These are phyloP conservation scores for Venturia effusa DNA, from an alignment of 2,329 filamentous ascomycete species.

Conservation along the genomic window DNA sequence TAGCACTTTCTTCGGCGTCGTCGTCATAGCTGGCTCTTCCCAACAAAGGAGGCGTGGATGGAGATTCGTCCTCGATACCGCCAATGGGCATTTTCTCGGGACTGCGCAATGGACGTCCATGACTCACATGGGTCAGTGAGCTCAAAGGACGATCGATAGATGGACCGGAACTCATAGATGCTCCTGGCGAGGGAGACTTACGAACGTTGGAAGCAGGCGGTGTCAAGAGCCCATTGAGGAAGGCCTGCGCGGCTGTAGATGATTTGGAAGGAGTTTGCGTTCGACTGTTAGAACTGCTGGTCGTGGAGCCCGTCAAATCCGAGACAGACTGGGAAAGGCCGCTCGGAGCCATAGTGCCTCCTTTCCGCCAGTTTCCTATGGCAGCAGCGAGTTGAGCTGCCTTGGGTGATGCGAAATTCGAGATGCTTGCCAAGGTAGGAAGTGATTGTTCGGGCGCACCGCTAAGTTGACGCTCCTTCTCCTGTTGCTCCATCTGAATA, in stretches of 20 bases:
- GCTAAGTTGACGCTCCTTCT: conserved; percentile 74
- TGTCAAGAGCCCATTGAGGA: conserved; percentile 73
- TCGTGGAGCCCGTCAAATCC: conserved; percentile 14
- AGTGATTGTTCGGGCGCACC: conserved; percentile 46
- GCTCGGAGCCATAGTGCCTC: conserved; percentile 35
- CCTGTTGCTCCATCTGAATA: conserved; percentile 94
- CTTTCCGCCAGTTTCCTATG: conserved; percentile 90
- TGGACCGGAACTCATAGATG: background rate
- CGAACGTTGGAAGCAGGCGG: conserved; percentile 71
- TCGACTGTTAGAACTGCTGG: conserved; percentile 11
- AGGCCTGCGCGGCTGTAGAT: conserved; percentile 41
- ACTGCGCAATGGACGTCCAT: background rate
- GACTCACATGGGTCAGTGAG: background rate
- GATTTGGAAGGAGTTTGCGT: conserved; percentile 48
- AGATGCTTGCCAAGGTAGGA: conserved; percentile 66
- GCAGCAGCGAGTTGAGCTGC: conserved; percentile 89
- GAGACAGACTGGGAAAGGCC: conserved; percentile 24
- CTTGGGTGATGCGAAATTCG: conserved; percentile 68
- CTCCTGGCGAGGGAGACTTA: conserved; percentile 41
- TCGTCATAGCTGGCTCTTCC: conserved; percentile 46
- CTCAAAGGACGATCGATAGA: background rate
- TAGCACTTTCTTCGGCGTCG: conserved; percentile 44
- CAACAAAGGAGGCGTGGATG: conserved; percentile 44
- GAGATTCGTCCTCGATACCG: conserved; percentile 20
- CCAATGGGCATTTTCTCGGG: conserved; percentile 19